These are phyloP conservation scores for Desmodesmus armatus DNA, from an alignment of 139 green algal species.

Conservation along the genomic window DNA sequence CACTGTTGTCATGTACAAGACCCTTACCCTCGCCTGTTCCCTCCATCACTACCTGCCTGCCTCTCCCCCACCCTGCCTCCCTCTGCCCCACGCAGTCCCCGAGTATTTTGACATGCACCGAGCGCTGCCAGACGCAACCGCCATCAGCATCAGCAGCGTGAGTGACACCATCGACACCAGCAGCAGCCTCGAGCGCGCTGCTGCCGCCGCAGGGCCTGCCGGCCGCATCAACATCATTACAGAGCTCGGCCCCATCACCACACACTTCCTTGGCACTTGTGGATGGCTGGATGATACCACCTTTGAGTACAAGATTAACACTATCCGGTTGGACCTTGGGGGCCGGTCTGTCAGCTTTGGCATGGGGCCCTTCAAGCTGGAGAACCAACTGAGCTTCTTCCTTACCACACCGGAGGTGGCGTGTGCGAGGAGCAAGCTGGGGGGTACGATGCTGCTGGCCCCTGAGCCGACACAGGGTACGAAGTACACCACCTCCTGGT, in stretches of 20 bases:
- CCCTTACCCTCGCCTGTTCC: too few relatives aligned
- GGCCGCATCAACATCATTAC: constrained; percentile 42
- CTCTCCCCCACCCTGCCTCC: neutral
- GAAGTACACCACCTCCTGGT: constrained; percentile 33
- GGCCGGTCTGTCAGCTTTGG: constrained; percentile 7
- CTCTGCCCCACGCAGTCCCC: constrained; percentile 23
- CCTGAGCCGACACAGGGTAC: constrained; percentile 3
- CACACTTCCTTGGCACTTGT: constrained; percentile 44
- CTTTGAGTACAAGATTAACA: constrained; percentile 35
- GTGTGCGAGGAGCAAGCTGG: constrained; percentile 34
- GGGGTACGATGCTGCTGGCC: constrained; percentile 48
- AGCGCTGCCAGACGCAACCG: constrained; percentile 22
- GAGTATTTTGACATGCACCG: constrained; percentile 48
- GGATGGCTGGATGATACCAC: neutral
- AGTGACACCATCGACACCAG: constrained; percentile 32
- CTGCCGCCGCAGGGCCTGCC: neutral
- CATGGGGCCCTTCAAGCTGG: constrained; percentile 17
- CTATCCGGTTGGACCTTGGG: constrained; percentile 19
- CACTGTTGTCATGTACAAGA: too few relatives aligned
- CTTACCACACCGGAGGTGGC: neutral
- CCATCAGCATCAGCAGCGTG: constrained; percentile 6
- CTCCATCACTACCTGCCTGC: too few relatives aligned
- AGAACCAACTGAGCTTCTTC: constrained; percentile 45
- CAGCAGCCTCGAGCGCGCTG: neutral
- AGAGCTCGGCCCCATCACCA: constrained; percentile 41